Percentiles rank a stretch among this genome's conserved stretches.
These are phyloP conservation scores for Byssoonygena ceratinophila DNA, from an alignment of 2,329 filamentous ascomycete species.

Conservation along the genomic window DNA sequence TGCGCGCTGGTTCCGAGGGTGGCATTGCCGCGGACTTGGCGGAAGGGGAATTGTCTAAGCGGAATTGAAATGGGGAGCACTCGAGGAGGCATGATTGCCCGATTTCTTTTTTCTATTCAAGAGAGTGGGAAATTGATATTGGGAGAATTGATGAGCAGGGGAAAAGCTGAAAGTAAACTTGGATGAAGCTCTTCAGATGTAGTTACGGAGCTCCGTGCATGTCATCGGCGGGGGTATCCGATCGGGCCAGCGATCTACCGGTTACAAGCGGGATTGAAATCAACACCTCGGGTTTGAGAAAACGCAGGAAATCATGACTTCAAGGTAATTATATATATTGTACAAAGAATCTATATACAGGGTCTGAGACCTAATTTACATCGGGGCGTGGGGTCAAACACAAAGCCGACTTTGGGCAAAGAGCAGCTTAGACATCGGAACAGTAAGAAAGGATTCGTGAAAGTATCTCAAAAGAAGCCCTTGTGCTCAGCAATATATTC, in stretches of 20 bases:
- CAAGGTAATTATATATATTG: background rate
- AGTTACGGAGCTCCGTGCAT: background rate
- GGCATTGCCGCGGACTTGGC: conserved; percentile 24
- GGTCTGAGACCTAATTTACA: background rate
- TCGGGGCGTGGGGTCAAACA: background rate
- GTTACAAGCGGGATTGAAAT: background rate
- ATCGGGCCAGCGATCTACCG: conserved; percentile 2
- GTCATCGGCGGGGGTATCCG: conserved; percentile 8
- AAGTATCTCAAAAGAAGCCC: background rate
- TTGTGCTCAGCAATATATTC: conserved; percentile 23
- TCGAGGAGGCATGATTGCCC: conserved; percentile 27
- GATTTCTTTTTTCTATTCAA: too few species aligned
- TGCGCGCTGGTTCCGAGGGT: conserved; percentile 28
- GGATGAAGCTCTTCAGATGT: background rate
- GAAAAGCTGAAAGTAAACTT: background rate
- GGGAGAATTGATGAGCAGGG: background rate
- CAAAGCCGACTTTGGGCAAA: background rate
- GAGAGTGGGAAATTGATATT: background rate
- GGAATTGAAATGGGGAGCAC: conserved; percentile 17
- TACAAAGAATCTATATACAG: background rate
- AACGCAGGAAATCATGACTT: background rate
- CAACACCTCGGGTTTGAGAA: background rate
- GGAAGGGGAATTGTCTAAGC: conserved; percentile 19
- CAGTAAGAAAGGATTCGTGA: background rate
- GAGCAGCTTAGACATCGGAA: background rate